Evolutionary conservation across 352 stramenopile species (phyloP), one percentile per base, ranked within the genome.

Genomic region (Aphanomyces cochlioides): DNA sequence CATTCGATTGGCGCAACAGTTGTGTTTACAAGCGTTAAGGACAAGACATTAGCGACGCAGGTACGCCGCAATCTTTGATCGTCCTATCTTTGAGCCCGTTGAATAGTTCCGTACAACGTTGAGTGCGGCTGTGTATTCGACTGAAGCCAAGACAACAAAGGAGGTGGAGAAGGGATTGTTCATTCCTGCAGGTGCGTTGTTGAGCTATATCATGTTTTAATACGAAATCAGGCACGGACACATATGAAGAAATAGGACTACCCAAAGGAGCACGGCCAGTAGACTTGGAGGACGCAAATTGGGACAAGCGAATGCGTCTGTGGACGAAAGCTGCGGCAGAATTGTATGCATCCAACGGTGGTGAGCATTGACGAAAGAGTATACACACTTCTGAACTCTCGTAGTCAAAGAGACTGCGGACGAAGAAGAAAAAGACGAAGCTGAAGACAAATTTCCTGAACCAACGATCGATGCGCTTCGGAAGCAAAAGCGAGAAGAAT

Each of bases 1-100:
- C 89, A 96, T 66, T 75, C 87, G 66, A 92, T 96, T 69, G 87
- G 89, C n/a, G 90, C 88, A 7, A 93, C 75, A 12, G 76, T 98
- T 41, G 69, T 96, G 38, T 93, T 92, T 76, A 91, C 86, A 37
- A 95, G 80, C 66, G 81, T 78, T 48, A 96, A 93, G 70, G 90
- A 98, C 69, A 97, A 96, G 75, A 79, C 76, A 17, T 74, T 94
- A 2, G 77, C 81, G 21, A 78, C 83, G 17, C 79, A 90, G 59
- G 90, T 95, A 56, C 84, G 87, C 4, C 21, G 47, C 73, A 5
- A 65, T 75, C 1, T 40, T 50, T 57, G 45, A 39, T 72, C 2
- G 28, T 28, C 28, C 28, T 28, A 28, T 73, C 0, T 63, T 84
- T 34, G 88, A 90, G 77, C 89, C 90, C 47, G 70, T 37, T 7